Conservation (phyloP, 495 filamentous ascomycete species). For the Lophiostoma macrostomum region DNA sequence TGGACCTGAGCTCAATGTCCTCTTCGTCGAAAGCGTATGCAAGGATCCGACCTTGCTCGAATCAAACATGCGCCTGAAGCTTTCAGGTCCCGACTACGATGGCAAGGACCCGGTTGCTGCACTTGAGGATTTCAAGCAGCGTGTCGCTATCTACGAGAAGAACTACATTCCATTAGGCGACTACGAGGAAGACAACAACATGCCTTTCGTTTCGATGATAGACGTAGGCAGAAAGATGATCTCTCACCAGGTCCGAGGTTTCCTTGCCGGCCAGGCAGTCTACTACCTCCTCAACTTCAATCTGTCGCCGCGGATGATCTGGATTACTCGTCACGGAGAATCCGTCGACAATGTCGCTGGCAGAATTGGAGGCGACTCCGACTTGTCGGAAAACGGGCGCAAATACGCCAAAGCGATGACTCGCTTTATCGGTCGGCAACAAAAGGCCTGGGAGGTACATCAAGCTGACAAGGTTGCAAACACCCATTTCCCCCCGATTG, state of each 20-base stretch:
- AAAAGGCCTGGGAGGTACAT: slow-evolving; percentile 70
- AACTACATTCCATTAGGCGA: slow-evolving; percentile 89
- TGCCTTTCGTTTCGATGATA: slow-evolving; percentile 96
- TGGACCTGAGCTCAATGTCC: slow-evolving; percentile 78
- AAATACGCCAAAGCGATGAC: slow-evolving; percentile 70
- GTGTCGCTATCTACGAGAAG: slow-evolving; percentile 88
- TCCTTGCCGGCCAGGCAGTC: slow-evolving; percentile 83
- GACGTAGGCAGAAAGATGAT: slow-evolving; percentile 95
- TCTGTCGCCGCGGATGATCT: slow-evolving; percentile 89
- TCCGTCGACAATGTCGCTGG: slow-evolving; percentile 74
- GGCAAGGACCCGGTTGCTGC: slow-evolving; percentile 82
- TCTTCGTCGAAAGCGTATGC: slow-evolving; percentile 94
- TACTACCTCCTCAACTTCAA: slow-evolving; percentile 97
- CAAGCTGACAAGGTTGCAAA: slow-evolving; percentile 69
- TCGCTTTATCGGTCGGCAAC: slow-evolving; percentile 71
- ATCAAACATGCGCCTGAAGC: slow-evolving; percentile 95
- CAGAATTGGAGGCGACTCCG: slow-evolving; percentile 81
- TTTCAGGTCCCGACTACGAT: slow-evolving; percentile 95
- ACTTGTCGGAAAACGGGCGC: slow-evolving; percentile 70
- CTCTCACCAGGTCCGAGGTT: slow-evolving; percentile 83
- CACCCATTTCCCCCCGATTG: slow-evolving; percentile 73
- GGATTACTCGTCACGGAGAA: slow-evolving; percentile 94
- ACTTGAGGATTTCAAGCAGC: slow-evolving; percentile 85
- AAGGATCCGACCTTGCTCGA: slow-evolving; percentile 80
- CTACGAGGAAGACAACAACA: slow-evolving; percentile 81